A percentile compares a stretch with the other conserved stretches of the same genome.
Evolutionary conservation across 768 basidiomycete species (phyloP).

Genomic region (Kwoniella sp.): DNA sequence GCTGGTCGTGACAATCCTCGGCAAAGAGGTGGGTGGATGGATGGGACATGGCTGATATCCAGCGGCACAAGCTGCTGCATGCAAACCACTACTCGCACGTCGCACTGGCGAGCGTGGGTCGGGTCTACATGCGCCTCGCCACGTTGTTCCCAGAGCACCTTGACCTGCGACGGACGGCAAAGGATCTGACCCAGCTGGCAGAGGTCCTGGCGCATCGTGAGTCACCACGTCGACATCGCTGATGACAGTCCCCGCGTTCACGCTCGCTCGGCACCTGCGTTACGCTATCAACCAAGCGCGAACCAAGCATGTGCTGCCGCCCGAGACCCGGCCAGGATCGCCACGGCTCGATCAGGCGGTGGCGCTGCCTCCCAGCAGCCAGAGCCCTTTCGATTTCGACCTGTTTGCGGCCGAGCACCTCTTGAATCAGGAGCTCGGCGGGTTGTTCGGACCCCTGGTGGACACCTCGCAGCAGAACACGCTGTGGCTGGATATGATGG

Average conservation of each 20-base stretch:
- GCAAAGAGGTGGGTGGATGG: constrained; percentile 10
- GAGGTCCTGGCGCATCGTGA: constrained; percentile 16
- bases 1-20: constrained; percentile 10
- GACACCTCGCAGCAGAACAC: too few relatives aligned
- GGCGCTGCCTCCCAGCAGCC: background rate
- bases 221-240: background rate
- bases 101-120: constrained; percentile 8
- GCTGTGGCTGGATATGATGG: too few relatives aligned
- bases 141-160: constrained; percentile 14
- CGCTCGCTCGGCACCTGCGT: constrained; percentile 27
- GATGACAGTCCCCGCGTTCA: constrained; percentile 35
- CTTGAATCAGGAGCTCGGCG: background rate
- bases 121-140: constrained; percentile 18
- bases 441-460: too few relatives aligned
- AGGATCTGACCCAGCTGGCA: constrained; percentile 14
- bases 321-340: constrained; percentile 22
- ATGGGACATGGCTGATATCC: too few relatives aligned
- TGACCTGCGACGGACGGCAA: constrained; percentile 8
- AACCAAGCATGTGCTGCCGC: constrained; percentile 26
- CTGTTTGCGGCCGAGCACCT: constrained; percentile 6
- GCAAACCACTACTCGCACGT: constrained; percentile 22
- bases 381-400: constrained; percentile 10
- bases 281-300: constrained; percentile 32
- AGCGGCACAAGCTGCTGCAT: constrained; percentile 15
- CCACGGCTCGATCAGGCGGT: background rate